Percentiles rank a stretch among this genome's conserved stretches.
phyloP scores from a whole-genome alignment of 2,329 filamentous ascomycete genomes.

The Alternaria angustiovoidea region DNA sequence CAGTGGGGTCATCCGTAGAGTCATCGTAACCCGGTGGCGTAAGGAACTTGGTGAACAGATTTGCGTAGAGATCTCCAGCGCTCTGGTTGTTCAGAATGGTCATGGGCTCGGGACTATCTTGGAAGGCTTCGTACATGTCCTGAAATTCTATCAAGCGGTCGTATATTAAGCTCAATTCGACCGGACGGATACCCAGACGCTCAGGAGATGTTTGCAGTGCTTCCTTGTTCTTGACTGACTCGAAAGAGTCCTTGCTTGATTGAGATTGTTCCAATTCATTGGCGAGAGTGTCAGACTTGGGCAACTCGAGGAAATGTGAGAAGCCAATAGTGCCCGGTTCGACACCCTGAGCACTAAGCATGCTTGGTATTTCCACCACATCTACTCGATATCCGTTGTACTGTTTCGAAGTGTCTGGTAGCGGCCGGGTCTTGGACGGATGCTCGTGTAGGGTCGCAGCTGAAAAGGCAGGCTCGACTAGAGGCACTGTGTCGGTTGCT shows the following conservation, averaged over 20 bases:
- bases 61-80: slow-evolving; percentile 60
- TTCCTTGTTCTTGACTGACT: slow-evolving; percentile 56
- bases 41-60: slow-evolving; percentile 54
- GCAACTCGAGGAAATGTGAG: slow-evolving; percentile 71
- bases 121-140: slow-evolving; percentile 64
- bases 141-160: slow-evolving; percentile 50
- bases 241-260: slow-evolving; percentile 38
- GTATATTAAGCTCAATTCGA: slow-evolving; percentile 43
- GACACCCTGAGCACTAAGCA: slow-evolving; percentile 75
- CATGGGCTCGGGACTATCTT: slow-evolving; percentile 63
- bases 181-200: slow-evolving; percentile 48
- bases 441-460: slow-evolving; percentile 43
- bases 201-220: slow-evolving; percentile 48
- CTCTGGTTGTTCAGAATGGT: slow-evolving; percentile 60
- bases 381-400: slow-evolving; percentile 44
- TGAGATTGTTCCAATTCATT: slow-evolving; percentile 63
- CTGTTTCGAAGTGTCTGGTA: slow-evolving; percentile 22
- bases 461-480: slow-evolving; percentile 49
- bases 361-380: slow-evolving; percentile 68
- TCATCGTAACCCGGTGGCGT: slow-evolving; percentile 50
- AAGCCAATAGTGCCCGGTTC: slow-evolving; percentile 77
- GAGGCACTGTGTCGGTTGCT: slow-evolving; percentile 61
- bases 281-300: slow-evolving; percentile 67
- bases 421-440: slow-evolving; percentile 18
- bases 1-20: slow-evolving; percentile 63